Evolutionary conservation across 495 filamentous ascomycete genomes (phyloP).

Genomic region (Hypoxylon fuscum): DNA sequence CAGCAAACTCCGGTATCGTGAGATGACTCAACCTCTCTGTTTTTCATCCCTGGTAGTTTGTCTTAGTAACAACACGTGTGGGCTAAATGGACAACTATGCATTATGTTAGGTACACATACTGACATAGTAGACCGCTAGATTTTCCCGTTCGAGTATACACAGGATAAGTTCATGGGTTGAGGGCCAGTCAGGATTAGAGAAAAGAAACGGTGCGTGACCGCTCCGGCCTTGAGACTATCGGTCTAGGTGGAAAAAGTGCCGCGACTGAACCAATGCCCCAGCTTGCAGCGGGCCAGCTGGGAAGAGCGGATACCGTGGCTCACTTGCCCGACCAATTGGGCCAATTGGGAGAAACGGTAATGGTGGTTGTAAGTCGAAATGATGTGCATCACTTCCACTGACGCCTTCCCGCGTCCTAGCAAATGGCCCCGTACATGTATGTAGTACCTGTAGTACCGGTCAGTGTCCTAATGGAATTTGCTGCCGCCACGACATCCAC

Average conservation of each 20-base stretch:
- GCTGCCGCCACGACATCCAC: constrained; percentile 40
- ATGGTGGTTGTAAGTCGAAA: constrained; percentile 35
- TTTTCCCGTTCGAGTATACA: constrained; percentile 15
- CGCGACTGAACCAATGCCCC: constrained; percentile 28
- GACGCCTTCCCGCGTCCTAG: constrained; percentile 30
- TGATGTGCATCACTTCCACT: constrained; percentile 42
- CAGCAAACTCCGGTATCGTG: too few species aligned
- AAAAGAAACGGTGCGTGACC: constrained; percentile 35
- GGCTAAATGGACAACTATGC: constrained; percentile 10
- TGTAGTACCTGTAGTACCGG: constrained; percentile 12
- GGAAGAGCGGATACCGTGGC: constrained; percentile 29
- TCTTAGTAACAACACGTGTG: constrained; percentile 6
- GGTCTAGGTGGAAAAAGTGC: constrained; percentile 35
- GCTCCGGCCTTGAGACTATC: constrained; percentile 22
- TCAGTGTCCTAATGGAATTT: constrained; percentile 33
- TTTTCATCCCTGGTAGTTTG: not conserved
- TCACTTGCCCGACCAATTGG: constrained; percentile 7
- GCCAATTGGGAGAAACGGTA: constrained; percentile 41
- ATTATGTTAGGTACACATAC: too few species aligned
- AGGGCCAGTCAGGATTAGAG: constrained; percentile 3
- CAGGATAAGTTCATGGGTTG: not conserved
- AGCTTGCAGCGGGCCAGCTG: constrained; percentile 27
- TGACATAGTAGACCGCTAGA: constrained; percentile 28
- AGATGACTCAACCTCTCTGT: not conserved
- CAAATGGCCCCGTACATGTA: not conserved